Base-by-base conservation (phyloP, 768 basidiomycete genomes). In the Agrocybe chaxingu region DNA sequence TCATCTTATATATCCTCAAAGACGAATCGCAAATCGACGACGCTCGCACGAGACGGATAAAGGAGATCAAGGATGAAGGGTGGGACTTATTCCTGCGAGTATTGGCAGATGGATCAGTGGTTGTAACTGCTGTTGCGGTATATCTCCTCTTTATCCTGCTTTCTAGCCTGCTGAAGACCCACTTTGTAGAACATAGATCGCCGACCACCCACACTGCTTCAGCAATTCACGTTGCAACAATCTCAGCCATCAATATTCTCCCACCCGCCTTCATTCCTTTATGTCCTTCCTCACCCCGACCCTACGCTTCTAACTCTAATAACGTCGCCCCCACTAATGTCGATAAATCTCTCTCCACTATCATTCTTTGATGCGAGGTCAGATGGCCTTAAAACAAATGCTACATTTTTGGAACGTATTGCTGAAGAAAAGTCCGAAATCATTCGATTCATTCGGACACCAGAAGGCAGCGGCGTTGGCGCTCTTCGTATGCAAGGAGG, bases 41-140 rank as follows among this genome's bases (percentile, higher is more conserved):
- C 47, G 73, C 72, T 3, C 69, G 71, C 29, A 67, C 64, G 8
- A 73, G 73, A 52, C 74, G 75, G 54, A 65, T 87, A 19, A 72
- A 72, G 54, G 86, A 89, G 53, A 80, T 90, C 47, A 70, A 76
- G 47, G 79, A 87, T 34, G 87, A 85, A 57, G 78, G 78, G 5
- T 90, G 85, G 87, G 89, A 92, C 64, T 58, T 92, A 18, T 93
- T 93, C 62, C 66, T 91, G 32, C 81, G 87, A 34, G 76, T 89
- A 8, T 67, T 89, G 7, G 70, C 67, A 7, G 87, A 92, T 67
- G 85, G 89, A 7, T 87, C 88, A n/a, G 62, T 89, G 11, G 70
- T 88, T 7, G 69, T 92, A 41, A 83, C 79, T 38, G 89, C 87
- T 8, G 75, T 93, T 34, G 81, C 83, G 50, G 90, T 90, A 65